phyloP scores from a whole-genome alignment of 2,329 filamentous ascomycete species.

The Diaporthe sp. region DNA sequence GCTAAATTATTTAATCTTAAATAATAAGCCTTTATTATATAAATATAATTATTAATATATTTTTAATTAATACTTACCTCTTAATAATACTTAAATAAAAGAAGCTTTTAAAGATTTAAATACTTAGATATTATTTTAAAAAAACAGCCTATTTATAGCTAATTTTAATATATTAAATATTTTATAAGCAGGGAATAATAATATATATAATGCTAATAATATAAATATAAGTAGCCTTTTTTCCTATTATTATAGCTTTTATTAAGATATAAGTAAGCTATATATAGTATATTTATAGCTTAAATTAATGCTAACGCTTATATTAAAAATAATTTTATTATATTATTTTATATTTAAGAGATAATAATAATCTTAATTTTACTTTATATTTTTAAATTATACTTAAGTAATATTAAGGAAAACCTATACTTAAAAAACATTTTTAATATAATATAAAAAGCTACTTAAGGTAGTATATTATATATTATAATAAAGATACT shows the following conservation, averaged over 20 bases:
- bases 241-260: background rate
- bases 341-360: background rate
- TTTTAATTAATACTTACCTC: too few species aligned
- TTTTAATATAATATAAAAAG: background rate
- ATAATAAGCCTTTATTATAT: background rate
- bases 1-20: background rate
- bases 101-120: background rate
- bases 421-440: background rate
- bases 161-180: background rate
- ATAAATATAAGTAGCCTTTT: background rate
- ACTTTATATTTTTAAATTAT: background rate
- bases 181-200: background rate
- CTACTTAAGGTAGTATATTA: background rate
- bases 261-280: background rate
- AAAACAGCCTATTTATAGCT: background rate
- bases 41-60: background rate
- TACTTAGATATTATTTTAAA: background rate
- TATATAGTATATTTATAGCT: background rate
- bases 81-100: background rate
- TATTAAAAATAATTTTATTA: background rate
- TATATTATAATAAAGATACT: background rate
- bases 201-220: background rate
- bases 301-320: background rate
- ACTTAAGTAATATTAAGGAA: background rate
- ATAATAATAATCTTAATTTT: background rate